Conservation (phyloP, 352 stramenopile species). For the Pythium aquatile region DNA sequence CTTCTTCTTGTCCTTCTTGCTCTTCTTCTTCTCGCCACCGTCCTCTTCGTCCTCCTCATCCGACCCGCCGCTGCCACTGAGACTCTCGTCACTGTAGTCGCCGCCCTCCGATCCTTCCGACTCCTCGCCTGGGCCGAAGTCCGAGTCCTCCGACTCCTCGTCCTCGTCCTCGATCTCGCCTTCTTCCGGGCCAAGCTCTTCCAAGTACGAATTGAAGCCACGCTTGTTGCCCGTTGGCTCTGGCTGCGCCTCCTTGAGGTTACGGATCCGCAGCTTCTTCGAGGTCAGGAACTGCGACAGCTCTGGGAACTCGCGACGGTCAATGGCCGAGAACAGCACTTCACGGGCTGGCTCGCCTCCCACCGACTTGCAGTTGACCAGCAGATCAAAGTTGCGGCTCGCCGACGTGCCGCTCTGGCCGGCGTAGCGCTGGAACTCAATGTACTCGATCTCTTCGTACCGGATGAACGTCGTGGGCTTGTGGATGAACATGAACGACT, state of each 20-base stretch:
- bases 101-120: conserved; percentile 44
- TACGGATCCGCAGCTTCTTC: conserved; percentile 94
- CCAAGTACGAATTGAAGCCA: conserved; percentile 79
- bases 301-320: conserved; percentile 93
- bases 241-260: conserved; percentile 88
- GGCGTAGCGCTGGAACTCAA: conserved; percentile 98
- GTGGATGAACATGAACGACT: conserved; percentile 99
- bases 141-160: conserved; percentile 90
- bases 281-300: conserved; percentile 95
- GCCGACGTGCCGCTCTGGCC: conserved; percentile 84
- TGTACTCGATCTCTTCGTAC: conserved; percentile 98
- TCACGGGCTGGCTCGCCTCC: conserved; percentile 83
- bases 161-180: conserved; percentile 90
- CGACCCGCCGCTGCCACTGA: conserved; percentile 45
- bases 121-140: conserved; percentile 87
- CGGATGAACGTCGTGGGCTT: conserved; percentile 98
- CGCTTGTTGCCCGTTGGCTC: conserved; percentile 62
- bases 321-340: conserved; percentile 96
- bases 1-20: conserved; percentile 52
- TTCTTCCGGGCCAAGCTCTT: conserved; percentile 75
- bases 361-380: conserved; percentile 90
- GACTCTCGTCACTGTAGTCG: conserved; percentile 85
- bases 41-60: conserved; percentile 79
- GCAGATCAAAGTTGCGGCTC: conserved; percentile 96
- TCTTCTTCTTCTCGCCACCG: conserved; percentile 52